Evolutionary conservation across 2,329 filamentous ascomycete genomes (phyloP).

Genomic region (Coccinonectria pachysandricola): DNA sequence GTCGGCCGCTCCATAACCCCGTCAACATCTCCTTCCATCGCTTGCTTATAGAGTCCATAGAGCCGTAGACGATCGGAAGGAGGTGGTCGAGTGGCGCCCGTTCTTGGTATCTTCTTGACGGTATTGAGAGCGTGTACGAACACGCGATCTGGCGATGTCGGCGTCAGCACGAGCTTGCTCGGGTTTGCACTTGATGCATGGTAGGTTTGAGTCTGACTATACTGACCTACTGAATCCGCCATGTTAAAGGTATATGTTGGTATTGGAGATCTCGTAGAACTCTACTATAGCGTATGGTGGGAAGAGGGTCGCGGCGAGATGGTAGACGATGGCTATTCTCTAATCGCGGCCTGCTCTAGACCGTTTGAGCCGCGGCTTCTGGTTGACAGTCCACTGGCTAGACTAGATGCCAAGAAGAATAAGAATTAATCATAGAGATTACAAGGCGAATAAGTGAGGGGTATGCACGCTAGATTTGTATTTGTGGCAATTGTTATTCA

Average conservation of each 20-base stretch:
- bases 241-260: slow-evolving; percentile 11
- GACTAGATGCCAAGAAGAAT: too few species aligned
- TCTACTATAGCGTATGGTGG: slow-evolving; percentile 8
- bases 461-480: too few species aligned
- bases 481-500: too few species aligned
- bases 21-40: slow-evolving; percentile 96
- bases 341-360: slow-evolving; percentile 17
- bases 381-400: slow-evolving; percentile 18
- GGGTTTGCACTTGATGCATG: slow-evolving; percentile 1
- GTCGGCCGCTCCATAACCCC: slow-evolving; percentile 82
- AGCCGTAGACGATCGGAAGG: slow-evolving; percentile 76
- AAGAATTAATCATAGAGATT: too few species aligned
- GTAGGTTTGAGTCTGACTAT: too few species aligned
- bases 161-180: slow-evolving; percentile 3
- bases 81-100: slow-evolving; percentile 80
- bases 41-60: slow-evolving; percentile 98
- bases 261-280: too few species aligned
- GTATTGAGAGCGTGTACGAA: slow-evolving; percentile 99
- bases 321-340: slow-evolving; percentile 9
- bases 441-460: too few species aligned
- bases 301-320: slow-evolving; percentile 9
- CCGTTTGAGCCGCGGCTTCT: slow-evolving; percentile 20
- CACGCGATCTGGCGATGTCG: slow-evolving; percentile 63
- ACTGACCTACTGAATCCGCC: slow-evolving; percentile 23
- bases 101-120: slow-evolving; percentile 93